Percentiles rank a stretch among this genome's conserved stretches.
These are phyloP conservation scores for Cyberlindnera japonica DNA, from an alignment of 805 yeast genomes.

Conservation along the genomic window DNA sequence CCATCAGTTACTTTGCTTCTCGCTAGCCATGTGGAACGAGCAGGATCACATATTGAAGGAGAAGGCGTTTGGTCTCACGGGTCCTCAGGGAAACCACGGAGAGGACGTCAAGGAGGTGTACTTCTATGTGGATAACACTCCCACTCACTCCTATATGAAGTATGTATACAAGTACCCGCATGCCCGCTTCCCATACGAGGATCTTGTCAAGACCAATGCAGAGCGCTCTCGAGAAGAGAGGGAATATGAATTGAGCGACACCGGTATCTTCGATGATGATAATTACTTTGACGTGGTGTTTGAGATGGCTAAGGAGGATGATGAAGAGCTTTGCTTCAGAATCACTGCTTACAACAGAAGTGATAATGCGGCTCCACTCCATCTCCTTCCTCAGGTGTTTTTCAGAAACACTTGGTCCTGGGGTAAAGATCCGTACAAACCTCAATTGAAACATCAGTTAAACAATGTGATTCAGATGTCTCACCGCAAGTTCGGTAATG, in stretches of 20 bases:
- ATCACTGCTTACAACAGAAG: slow-evolving; percentile 87
- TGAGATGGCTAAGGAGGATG: slow-evolving; percentile 84
- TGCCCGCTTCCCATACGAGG: slow-evolving; percentile 72
- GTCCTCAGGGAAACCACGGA: slow-evolving; percentile 93
- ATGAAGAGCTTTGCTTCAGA: slow-evolving; percentile 76
- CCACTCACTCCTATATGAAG: slow-evolving; percentile 90
- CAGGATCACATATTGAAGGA: slow-evolving; percentile 82
- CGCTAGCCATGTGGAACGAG: slow-evolving; percentile 91
- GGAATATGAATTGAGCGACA: slow-evolving; percentile 83
- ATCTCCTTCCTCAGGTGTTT: slow-evolving; percentile 77
- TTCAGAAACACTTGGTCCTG: slow-evolving; percentile 94
- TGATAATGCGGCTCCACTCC: slow-evolving; percentile 80
- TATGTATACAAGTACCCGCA: slow-evolving; percentile 93
- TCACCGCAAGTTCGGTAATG: slow-evolving; percentile 64
- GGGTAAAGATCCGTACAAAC: slow-evolving; percentile 58
- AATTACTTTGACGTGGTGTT: slow-evolving; percentile 81
- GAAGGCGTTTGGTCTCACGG: slow-evolving; percentile 82
- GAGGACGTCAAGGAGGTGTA: slow-evolving; percentile 89
- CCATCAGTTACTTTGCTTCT: slow-evolving; percentile 69
- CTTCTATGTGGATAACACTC: slow-evolving; percentile 86
- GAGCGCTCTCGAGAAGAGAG: slow-evolving; percentile 61
- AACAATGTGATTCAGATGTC: slow-evolving; percentile 50
- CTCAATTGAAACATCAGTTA: slow-evolving; percentile 39
- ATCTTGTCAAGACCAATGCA: slow-evolving; percentile 64
- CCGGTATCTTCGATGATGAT: slow-evolving; percentile 61